Evolutionary conservation across 768 basidiomycete species (phyloP).

Genomic region (Hirschioporus abietinus): DNA sequence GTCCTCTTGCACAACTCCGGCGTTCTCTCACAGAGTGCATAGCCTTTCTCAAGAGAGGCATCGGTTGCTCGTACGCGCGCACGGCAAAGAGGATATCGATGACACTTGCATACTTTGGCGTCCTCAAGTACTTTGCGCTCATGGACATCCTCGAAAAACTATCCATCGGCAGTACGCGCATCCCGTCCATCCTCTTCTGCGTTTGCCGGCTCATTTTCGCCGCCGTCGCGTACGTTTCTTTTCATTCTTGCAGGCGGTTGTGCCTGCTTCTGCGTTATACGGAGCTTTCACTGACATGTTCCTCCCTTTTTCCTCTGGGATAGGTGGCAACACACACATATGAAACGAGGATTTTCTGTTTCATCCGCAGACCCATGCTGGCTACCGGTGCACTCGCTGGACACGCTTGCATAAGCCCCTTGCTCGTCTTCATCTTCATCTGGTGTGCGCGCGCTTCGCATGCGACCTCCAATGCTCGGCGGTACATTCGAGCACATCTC

Average conservation of each 20-base stretch:
- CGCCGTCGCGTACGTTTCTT: slow-evolving; percentile 65
- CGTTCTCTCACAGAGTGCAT: too few relatives aligned
- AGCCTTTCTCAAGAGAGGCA: too few relatives aligned
- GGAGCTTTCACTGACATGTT: slow-evolving; percentile 20
- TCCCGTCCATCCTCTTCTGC: slow-evolving; percentile 74
- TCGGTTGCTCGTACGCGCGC: too few relatives aligned
- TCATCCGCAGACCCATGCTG: slow-evolving; percentile 72
- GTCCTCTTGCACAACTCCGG: too few relatives aligned
- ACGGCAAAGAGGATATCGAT: too few relatives aligned
- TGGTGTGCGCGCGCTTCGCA: slow-evolving; percentile 80
- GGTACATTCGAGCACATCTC: slow-evolving; percentile 97
- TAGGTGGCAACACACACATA: too few relatives aligned
- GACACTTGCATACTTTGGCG: slow-evolving; percentile 84
- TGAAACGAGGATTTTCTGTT: too few relatives aligned
- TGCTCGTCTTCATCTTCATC: slow-evolving; percentile 83
- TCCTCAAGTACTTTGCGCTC: slow-evolving; percentile 81
- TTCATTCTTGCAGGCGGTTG: neutral
- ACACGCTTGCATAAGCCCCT: slow-evolving; percentile 76
- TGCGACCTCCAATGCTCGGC: slow-evolving; percentile 95
- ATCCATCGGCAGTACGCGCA: slow-evolving; percentile 62
- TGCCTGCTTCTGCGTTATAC: slow-evolving; percentile 4
- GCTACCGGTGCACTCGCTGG: slow-evolving; percentile 93
- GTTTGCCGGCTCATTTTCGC: slow-evolving; percentile 92
- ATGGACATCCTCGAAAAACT: slow-evolving; percentile 70
- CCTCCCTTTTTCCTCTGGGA: too few relatives aligned